Conservation (phyloP, 2,329 filamentous ascomycete species). For the Aplosporella prunicola region DNA sequence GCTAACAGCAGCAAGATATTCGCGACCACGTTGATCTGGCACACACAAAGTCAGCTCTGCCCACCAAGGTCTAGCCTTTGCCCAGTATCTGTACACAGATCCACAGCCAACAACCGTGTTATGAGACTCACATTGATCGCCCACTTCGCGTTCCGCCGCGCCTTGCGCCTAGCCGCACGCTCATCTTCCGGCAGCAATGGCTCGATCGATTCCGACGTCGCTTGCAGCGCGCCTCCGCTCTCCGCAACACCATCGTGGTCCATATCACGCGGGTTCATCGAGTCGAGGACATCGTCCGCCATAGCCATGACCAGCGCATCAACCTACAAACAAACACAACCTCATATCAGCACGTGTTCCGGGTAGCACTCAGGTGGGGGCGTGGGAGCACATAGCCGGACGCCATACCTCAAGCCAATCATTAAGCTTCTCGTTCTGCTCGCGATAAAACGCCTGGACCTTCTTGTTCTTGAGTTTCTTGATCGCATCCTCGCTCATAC, state of each 20-base stretch:
- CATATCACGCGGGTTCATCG: conserved; percentile 46
- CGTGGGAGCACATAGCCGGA: no score
- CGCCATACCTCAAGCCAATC: conserved; percentile 52
- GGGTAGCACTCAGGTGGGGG: no score
- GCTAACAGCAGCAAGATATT: conserved; percentile 48
- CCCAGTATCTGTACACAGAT: no score
- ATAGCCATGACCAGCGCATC: conserved; percentile 47
- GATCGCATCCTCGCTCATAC: conserved; percentile 27
- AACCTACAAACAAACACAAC: no score
- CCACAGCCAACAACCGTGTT: not conserved
- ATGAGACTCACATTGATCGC: conserved; percentile 41
- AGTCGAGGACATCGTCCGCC: conserved; percentile 44
- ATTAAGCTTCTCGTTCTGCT: conserved; percentile 45
- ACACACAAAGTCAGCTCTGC: not conserved
- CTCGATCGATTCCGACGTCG: conserved; percentile 41
- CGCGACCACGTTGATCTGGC: conserved; percentile 48
- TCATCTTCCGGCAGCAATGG: conserved; percentile 48
- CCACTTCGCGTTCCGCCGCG: conserved; percentile 42
- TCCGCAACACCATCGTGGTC: conserved; percentile 49
- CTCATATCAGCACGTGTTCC: no score
- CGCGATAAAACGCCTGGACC: conserved; percentile 45
- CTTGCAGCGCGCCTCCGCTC: conserved; percentile 39
- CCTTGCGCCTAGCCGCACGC: conserved; percentile 38
- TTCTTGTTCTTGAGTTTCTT: conserved; percentile 45
- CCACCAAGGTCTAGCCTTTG: no score